These are phyloP conservation scores for Populus ilicifolia DNA, from an alignment of 345 rosid genomes.

Conservation along the genomic window DNA sequence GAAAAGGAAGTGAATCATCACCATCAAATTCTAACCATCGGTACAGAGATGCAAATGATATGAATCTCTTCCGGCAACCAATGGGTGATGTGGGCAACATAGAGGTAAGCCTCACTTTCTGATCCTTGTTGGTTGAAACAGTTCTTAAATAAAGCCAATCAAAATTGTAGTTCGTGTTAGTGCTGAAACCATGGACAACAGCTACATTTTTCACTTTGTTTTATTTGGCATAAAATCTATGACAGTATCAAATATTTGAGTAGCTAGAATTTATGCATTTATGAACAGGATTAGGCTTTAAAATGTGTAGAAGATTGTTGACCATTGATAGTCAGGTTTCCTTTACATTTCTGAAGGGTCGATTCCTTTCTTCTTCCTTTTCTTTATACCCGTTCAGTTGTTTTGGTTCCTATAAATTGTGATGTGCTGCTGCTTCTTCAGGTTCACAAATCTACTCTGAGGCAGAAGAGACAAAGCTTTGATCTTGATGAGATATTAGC, in stretches of 20 bases:
- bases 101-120: constrained; percentile 48
- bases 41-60: constrained; percentile 34
- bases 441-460: constrained; percentile 41
- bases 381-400: not conserved
- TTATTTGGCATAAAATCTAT: not conserved
- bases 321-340: not conserved
- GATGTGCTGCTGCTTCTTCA: constrained; percentile 31
- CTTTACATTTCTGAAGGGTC: not conserved
- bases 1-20: constrained; percentile 50
- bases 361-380: not conserved
- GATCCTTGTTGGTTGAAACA: not conserved
- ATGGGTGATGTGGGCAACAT: constrained; percentile 64
- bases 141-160: constrained; percentile 3
- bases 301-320: not conserved
- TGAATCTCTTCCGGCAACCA: constrained; percentile 41
- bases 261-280: not conserved
- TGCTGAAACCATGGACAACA: not conserved
- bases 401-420: not conserved
- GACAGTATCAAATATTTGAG: not conserved
- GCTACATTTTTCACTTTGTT: not conserved
- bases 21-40: constrained; percentile 40
- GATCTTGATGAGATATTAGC: constrained; percentile 82
- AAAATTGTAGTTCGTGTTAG: not conserved
- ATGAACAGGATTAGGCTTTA: not conserved
- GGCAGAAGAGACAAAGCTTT: constrained; percentile 62